Conservation (phyloP, 768 basidiomycete genomes). For the Hemileccinum rubropunctum region DNA sequence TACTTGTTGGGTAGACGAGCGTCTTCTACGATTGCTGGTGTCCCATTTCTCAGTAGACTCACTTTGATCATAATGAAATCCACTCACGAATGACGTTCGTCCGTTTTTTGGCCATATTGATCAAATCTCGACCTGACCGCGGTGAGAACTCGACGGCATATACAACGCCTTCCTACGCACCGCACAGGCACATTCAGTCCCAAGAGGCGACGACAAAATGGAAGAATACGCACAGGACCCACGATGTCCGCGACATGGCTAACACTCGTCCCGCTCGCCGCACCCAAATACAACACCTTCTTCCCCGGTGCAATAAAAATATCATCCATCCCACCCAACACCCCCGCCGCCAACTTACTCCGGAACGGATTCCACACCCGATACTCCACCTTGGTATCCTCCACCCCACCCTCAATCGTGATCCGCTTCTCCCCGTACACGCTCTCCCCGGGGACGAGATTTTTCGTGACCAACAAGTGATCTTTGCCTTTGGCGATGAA, state of each 20-base stretch:
- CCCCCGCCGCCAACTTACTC: constrained; percentile 93
- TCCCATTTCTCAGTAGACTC: constrained; percentile 2
- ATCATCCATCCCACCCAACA: constrained; percentile 90
- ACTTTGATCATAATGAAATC: background rate
- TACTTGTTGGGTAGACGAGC: constrained; percentile 96
- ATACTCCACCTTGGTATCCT: constrained; percentile 90
- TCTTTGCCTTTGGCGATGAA: constrained; percentile 99
- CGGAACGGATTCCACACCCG: constrained; percentile 99
- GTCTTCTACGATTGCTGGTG: constrained; percentile 90
- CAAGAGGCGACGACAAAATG: background rate
- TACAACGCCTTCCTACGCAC: constrained; percentile 91
- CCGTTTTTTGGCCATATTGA: constrained; percentile 99
- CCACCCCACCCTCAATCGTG: constrained; percentile 71
- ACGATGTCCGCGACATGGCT: constrained; percentile 99
- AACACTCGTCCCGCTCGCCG: constrained; percentile 96
- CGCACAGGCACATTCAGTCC: constrained; percentile 2
- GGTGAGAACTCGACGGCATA: constrained; percentile 99
- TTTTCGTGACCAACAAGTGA: constrained; percentile 94
- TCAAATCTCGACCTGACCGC: constrained; percentile 94
- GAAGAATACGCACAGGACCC: constrained; percentile 67
- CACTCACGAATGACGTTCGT: constrained; percentile 96
- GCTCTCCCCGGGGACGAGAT: constrained; percentile 94
- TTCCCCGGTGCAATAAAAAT: constrained; percentile 92
- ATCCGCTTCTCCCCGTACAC: constrained; percentile 99
- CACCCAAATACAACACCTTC: constrained; percentile 97